phyloP scores from a whole-genome alignment of 73 alveolate species.

The Paraurostyla sp. region DNA sequence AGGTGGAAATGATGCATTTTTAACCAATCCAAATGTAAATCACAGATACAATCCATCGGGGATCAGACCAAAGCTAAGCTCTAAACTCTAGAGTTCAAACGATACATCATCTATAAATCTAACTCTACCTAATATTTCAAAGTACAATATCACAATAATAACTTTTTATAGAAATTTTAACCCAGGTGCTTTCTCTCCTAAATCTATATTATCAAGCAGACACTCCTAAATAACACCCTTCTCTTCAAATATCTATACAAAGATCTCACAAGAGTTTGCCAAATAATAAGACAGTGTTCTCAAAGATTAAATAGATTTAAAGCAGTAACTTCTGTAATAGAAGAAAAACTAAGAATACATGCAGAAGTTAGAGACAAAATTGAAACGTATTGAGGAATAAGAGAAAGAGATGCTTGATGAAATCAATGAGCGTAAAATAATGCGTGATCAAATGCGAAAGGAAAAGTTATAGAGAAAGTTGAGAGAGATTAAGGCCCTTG shows the following conservation, averaged over 20 bases:
- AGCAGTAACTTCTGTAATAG: background rate
- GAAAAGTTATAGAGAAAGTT: background rate
- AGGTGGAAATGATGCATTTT: background rate
- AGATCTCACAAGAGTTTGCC: constrained; percentile 15
- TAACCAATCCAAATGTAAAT: background rate
- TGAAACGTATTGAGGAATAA: constrained; percentile 19
- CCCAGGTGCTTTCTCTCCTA: background rate
- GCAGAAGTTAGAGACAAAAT: constrained; percentile 2
- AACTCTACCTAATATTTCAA: no score
- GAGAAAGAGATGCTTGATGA: constrained; percentile 6
- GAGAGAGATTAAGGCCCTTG: background rate
- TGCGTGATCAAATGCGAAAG: background rate
- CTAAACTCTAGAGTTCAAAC: no score
- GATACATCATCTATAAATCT: no score
- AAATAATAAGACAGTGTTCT: background rate
- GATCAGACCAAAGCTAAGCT: no score
- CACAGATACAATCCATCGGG: background rate
- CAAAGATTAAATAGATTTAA: background rate
- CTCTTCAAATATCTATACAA: background rate
- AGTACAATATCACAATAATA: no score
- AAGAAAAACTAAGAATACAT: constrained; percentile 15
- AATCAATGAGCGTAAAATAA: background rate
- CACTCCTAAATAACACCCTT: background rate
- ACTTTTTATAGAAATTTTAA: no score
- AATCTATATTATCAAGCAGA: background rate